Evolutionary conservation across 2,329 filamentous ascomycete genomes (phyloP), one percentile per base, ranked within the genome.

Genomic region (Dactylella cylindrospora): DNA sequence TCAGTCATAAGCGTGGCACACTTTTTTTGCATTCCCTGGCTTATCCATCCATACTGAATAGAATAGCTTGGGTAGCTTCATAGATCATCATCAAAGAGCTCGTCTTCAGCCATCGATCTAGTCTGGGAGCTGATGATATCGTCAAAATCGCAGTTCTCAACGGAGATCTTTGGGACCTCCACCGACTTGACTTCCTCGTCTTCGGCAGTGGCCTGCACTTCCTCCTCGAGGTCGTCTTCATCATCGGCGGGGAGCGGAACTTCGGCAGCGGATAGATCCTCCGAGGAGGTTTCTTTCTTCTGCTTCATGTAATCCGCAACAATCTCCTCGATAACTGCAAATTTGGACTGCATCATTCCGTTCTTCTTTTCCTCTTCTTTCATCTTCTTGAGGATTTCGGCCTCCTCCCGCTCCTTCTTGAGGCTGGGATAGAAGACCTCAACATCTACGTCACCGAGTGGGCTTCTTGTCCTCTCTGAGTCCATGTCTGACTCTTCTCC

Each of bases 341-440:
- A 62, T 23, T 50, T 54, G 17, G 57, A 62, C 1, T 41, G 13
- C 29, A 47, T 29, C 28, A 54, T 5, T 19, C 36, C 36, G 17
- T 5, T 25, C 29, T 47, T 31, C 32, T 51, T 44, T n/a, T 57
- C 35, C 26, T 31, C 44, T 20, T 25, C 19, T 8, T 52, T 60
- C 35, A 49, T 47, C 36, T 43, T 41, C 23, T 50, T 49, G 0
- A 46, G 13, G 22, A 49, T 54, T 12, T 54, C 43, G 10, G 57
- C 57, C 25, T 54, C 57, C 15, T 54, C 49, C 7, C 57, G 28
- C 20, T 62, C 57, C 38, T 62, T 54, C 36, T 62, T 62, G 13
- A 54, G 36, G 17, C 32, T 35, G 1, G 57, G 57, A 38, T 62
- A 62, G 44, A 62, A 62, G 25, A 62, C 54, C 31, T 62, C 57